These are phyloP conservation scores for Camelina neglecta DNA, from an alignment of 345 rosid species.

Conservation along the genomic window DNA sequence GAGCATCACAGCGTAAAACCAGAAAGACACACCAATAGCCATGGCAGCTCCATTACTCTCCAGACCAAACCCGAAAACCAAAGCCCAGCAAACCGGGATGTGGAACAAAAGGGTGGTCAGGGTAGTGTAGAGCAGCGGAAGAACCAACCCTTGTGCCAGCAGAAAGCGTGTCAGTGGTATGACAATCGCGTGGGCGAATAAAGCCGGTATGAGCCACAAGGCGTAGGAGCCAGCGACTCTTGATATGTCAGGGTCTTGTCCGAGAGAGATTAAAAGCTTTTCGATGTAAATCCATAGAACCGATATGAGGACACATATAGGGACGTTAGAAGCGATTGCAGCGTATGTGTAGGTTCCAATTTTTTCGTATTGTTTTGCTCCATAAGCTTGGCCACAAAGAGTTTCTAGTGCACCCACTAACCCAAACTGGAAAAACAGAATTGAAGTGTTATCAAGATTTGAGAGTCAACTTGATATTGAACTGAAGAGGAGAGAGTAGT, in stretches of 20 bases:
- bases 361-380: slow-evolving; percentile 41
- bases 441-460: neutral
- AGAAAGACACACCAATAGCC: slow-evolving; percentile 49
- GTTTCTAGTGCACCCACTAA: slow-evolving; percentile 44
- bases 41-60: slow-evolving; percentile 53
- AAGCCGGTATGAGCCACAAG: slow-evolving; percentile 40
- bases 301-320: slow-evolving; percentile 37
- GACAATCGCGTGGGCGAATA: slow-evolving; percentile 35
- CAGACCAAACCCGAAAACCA: slow-evolving; percentile 18
- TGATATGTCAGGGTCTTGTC: slow-evolving; percentile 43
- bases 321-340: slow-evolving; percentile 32
- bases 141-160: slow-evolving; percentile 38
- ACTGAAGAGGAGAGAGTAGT: slow-evolving; percentile 14
- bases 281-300: slow-evolving; percentile 35
- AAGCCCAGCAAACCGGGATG: slow-evolving; percentile 27
- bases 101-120: slow-evolving; percentile 37
- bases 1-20: slow-evolving; percentile 52
- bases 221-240: slow-evolving; percentile 39
- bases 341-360: slow-evolving; percentile 38
- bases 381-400: slow-evolving; percentile 46
- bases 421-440: slow-evolving; percentile 28
- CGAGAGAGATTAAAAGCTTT: slow-evolving; percentile 30
- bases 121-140: slow-evolving; percentile 31
- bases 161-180: slow-evolving; percentile 40
- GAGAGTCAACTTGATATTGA: neutral